phyloP scores from a whole-genome alignment of 768 basidiomycete species.

The Rhizopogon vulgaris region DNA sequence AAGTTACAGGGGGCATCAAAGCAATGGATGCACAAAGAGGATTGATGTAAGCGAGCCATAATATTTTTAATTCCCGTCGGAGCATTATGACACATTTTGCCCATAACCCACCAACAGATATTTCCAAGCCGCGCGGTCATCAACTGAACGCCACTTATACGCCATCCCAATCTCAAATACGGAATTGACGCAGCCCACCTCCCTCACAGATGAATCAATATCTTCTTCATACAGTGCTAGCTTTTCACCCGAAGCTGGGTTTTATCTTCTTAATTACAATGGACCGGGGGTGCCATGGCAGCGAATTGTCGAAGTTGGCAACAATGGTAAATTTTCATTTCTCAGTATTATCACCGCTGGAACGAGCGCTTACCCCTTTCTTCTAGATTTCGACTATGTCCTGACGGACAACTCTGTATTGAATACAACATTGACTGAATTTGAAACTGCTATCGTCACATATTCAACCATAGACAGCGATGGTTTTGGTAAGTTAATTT shows the following conservation, averaged over 20 bases:
- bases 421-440: slow-evolving; percentile 56
- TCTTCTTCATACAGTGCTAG: slow-evolving; percentile 56
- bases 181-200: slow-evolving; percentile 30
- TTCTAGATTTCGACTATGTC: slow-evolving; percentile 53
- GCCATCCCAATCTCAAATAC: slow-evolving; percentile 63
- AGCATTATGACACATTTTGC: slow-evolving; percentile 12
- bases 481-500: slow-evolving; percentile 55
- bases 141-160: slow-evolving; percentile 80
- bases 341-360: neutral
- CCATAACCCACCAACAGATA: slow-evolving; percentile 48
- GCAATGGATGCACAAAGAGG: slow-evolving; percentile 65
- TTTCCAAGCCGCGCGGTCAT: slow-evolving; percentile 82
- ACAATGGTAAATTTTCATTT: slow-evolving; percentile 32
- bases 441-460: slow-evolving; percentile 63
- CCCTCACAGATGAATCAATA: slow-evolving; percentile 46
- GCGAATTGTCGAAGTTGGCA: slow-evolving; percentile 56
- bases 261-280: slow-evolving; percentile 72
- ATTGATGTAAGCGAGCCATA: slow-evolving; percentile 52
- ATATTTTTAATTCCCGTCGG: slow-evolving; percentile 26
- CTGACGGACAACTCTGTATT: slow-evolving; percentile 69
- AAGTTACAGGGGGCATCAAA: slow-evolving; percentile 71
- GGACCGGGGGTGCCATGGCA: slow-evolving; percentile 90
- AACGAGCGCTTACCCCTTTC: neutral
- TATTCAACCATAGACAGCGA: slow-evolving; percentile 74
- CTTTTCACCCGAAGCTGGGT: slow-evolving; percentile 85